Conservation (phyloP, 176 grass and related monocot genomes). For the Alloteropsis semialata region DNA sequence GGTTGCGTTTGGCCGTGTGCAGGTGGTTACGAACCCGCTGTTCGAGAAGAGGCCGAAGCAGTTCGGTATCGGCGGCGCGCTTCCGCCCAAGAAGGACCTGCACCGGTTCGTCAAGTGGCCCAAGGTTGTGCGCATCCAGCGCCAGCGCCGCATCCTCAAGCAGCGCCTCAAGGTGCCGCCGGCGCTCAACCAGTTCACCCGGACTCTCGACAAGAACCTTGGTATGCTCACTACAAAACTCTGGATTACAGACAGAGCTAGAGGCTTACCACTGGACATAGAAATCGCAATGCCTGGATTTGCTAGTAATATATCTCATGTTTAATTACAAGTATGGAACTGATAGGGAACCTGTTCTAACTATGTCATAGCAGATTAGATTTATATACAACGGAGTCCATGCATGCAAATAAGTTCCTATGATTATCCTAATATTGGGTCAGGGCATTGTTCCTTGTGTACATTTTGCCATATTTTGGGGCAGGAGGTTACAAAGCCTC, state of each 20-base stretch:
- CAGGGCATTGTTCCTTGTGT: not conserved
- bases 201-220: constrained; percentile 84
- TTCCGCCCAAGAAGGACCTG: constrained; percentile 89
- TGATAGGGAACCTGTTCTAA: not conserved
- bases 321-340: not conserved
- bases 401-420: not conserved
- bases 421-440: not conserved
- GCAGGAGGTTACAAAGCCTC: not conserved
- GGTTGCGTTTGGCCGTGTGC: not conserved
- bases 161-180: constrained; percentile 93
- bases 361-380: not conserved
- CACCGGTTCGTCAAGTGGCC: constrained; percentile 89
- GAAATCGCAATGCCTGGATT: not conserved
- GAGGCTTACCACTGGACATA: too few relatives aligned
- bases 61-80: constrained; percentile 73
- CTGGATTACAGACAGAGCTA: not conserved
- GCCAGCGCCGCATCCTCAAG: constrained; percentile 91
- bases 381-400: not conserved
- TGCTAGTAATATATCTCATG: not conserved
- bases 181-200: constrained; percentile 86
- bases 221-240: too few relatives aligned
- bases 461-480: not conserved
- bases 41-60: constrained; percentile 97
- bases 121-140: constrained; percentile 85
- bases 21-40: constrained; percentile 72